These are phyloP conservation scores for Yamadazyma sp. DNA, from an alignment of 1,139 yeast genomes.

Conservation along the genomic window DNA sequence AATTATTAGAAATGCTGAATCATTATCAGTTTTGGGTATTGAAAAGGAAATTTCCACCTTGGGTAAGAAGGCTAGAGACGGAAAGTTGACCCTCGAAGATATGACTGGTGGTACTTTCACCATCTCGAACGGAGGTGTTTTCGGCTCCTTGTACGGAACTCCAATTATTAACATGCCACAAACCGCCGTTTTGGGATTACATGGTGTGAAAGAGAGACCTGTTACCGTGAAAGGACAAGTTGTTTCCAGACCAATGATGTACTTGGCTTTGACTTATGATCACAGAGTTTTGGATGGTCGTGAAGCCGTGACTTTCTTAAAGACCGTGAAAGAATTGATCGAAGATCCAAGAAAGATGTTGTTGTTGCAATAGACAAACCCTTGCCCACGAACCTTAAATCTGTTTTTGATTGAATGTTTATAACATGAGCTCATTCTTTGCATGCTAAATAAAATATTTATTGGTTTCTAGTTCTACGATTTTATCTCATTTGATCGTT, in stretches of 20 bases:
- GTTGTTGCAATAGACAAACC: slow-evolving; percentile 46
- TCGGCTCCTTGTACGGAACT: slow-evolving; percentile 96
- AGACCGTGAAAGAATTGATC: slow-evolving; percentile 91
- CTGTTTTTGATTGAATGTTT: slow-evolving; percentile 3
- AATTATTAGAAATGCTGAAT: slow-evolving; percentile 95
- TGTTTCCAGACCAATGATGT: slow-evolving; percentile 99
- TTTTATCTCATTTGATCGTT: too few species aligned
- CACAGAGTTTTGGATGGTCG: slow-evolving; percentile 98
- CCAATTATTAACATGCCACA: slow-evolving; percentile 99
- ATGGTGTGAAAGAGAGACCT: slow-evolving; percentile 97
- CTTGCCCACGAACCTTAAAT: neutral
- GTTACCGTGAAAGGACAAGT: slow-evolving; percentile 95
- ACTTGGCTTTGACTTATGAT: slow-evolving; percentile 96
- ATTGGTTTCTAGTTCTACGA: neutral
- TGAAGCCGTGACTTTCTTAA: slow-evolving; percentile 97
- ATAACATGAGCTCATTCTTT: slow-evolving; percentile 4
- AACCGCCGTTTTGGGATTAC: slow-evolving; percentile 96
- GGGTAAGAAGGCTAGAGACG: slow-evolving; percentile 95
- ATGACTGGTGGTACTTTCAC: slow-evolving; percentile 99
- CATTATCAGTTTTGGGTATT: slow-evolving; percentile 81
- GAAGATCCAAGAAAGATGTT: slow-evolving; percentile 99
- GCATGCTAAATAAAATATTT: slow-evolving; percentile 8
- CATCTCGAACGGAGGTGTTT: slow-evolving; percentile 98
- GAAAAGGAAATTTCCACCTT: slow-evolving; percentile 81
- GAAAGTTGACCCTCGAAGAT: slow-evolving; percentile 93